Base-by-base conservation (phyloP, 371 early-diverging fungal genomes). In the Apophysomyces ossiformis region DNA sequence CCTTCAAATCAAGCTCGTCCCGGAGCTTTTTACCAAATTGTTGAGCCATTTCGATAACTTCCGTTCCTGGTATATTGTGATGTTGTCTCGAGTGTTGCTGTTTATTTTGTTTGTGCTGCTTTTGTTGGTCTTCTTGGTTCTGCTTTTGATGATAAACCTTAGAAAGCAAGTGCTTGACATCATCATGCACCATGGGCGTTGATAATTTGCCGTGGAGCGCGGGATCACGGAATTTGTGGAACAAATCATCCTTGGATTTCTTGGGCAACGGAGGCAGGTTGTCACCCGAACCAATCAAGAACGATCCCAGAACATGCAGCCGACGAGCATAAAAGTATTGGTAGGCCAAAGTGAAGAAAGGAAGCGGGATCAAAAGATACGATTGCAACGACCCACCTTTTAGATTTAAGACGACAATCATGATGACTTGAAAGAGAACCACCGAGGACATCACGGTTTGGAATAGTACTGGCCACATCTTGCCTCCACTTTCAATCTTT, bases 401-500 rank as follows among this genome's bases (percentile, higher is more conserved):
- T 46, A 89, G 70, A 26, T 72, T 73, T 41, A 89, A 79, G n/a
- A 90, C 78, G 39, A 86, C 80, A 37, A 90, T 85, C 79, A 92
- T 81, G 69, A 90, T 79, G 4, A 87, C 54, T 66, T 95, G 95
- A 78, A 90, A 93, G 26, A 89, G 75, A 18, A 89, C 67, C 32
- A 90, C 70, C 11, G 89, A 85, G 5, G 81, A 67, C 13, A 89
- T 63, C 45, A 92, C 72, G 15, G 91, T 79, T 64, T 90, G 86
- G 75, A 91, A 91, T 32, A 92, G 79, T 41, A 85, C 82, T 6
- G 89, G 88, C 89, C 91, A 93, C 79, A 92, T 90, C 16, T 75
- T 78, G 15, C 94, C 95, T 18, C 86, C 88, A 0, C 90, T 91
- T 67, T 94, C 93, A 36, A 83, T 70, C 59, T 83, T 82, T 38